Base-by-base conservation (phyloP, 1,284 basidiomycete species). In the Rhodotorula sp. region DNA sequence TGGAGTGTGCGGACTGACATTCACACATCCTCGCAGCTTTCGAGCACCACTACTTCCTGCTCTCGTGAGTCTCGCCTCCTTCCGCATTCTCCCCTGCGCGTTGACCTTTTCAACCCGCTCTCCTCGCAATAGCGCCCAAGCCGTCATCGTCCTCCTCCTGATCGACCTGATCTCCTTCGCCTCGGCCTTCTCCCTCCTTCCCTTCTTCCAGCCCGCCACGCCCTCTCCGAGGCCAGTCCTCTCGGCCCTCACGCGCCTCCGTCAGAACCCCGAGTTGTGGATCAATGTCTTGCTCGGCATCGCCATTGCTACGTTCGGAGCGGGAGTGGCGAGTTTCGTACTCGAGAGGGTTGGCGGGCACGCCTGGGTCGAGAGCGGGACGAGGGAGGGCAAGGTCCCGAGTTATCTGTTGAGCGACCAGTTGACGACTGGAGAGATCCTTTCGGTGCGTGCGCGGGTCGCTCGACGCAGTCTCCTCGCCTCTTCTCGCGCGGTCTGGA, bases 21-120 rank as follows among this genome's bases (percentile, higher is more conserved):
- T 1, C 32, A 24, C 52, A 24, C 32, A 10, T 6, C 5, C 24
- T 8, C 36, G 39, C 60, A 61, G 59, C 61, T n/a, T 69, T 74
- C 17, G 72, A 74, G 59, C 70, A 69, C 59, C 59, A 64, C 27
- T 74, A 74, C 59, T 74, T 74, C 57, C 65, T 74, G 46, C 67
- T 74, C 30, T 66, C 66, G 71, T 72, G 13, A 22, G 71, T 68
- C 22, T 6, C 32, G n/a, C 39, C 20, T 3, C 9, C 44, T 13
- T 5, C 20, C 13, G 17, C 47, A 8, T 3, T 8, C 3, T 2
- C 22, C 22, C 5, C 15, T 2, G 2, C 6, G 27, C 6, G 30
- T 19, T 24, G 1, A 46, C 60, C 24, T 29, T 22, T 20, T 7
- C n/a, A 6, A 17, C 10, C 19, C 6, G 0, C 30, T 10, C 9